phyloP scores from a whole-genome alignment of 495 filamentous ascomycete species.

The Hypomontagnella monticulosa region DNA sequence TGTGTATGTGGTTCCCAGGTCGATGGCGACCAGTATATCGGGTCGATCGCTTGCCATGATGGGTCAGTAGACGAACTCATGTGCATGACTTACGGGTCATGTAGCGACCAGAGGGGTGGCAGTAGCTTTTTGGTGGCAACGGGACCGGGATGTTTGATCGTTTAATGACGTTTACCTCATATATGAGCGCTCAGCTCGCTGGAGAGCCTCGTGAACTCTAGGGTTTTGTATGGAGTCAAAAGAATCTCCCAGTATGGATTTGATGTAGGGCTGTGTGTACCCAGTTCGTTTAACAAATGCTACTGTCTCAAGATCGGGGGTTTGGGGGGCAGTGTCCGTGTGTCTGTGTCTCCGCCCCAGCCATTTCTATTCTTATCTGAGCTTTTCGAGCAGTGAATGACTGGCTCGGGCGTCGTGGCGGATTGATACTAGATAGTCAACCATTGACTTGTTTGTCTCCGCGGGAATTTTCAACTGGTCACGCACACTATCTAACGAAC shows the following conservation, averaged over 20 bases:
- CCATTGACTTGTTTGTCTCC: neutral
- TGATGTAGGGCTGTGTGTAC: no score
- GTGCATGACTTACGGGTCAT: constrained; percentile 21
- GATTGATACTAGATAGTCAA: no score
- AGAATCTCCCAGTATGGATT: no score
- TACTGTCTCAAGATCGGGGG: no score
- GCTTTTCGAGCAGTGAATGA: neutral
- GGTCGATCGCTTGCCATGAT: constrained; percentile 46
- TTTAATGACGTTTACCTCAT: no score
- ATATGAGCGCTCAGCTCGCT: no score
- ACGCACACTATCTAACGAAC: constrained; percentile 6
- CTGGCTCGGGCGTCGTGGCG: neutral
- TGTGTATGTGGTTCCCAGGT: constrained; percentile 71
- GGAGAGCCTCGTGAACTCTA: no score
- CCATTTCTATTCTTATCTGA: constrained; percentile 31
- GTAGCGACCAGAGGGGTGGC: neutral
- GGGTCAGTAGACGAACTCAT: neutral
- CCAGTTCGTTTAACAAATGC: no score
- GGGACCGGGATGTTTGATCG: no score
- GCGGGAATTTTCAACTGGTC: neutral
- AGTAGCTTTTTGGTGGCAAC: no score
- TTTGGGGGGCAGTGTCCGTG: no score
- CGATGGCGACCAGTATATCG: constrained; percentile 68
- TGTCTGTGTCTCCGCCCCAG: constrained; percentile 5
- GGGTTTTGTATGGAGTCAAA: no score